Base-by-base conservation (phyloP, 2,329 filamentous ascomycete genomes). In the Pseudogymnoascus sp. region DNA sequence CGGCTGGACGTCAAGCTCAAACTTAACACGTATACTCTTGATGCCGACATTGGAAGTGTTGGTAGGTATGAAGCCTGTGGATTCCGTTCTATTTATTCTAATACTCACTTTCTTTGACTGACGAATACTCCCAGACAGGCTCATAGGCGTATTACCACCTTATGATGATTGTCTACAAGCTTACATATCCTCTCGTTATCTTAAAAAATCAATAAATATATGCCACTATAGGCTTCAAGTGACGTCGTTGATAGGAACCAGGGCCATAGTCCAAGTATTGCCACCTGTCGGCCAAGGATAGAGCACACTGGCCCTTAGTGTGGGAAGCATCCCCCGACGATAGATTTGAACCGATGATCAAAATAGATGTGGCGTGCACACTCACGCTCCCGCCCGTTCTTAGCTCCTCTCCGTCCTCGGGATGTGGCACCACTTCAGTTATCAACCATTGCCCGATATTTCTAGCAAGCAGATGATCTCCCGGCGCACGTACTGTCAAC, bases 381-480 rank as follows among this genome's bases (percentile, higher is more conserved):
- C 49, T 55, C 49, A 33, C 29, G 29, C 49, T 55, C 49, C 49
- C 49, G 49, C 26, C 29, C 49, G 49, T 55, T 14, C n/a, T 33
- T 55, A 55, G 49, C 55, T 31, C 26, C 26, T 39, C 38, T 60
- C 5, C 12, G 19, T 29, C 11, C 38, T 60, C 33, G 33, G 58
- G 58, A 60, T 60, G 58, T 41, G 33, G 38, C 38, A 41, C 38
- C 33, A 60, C 58, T 38, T 41, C 35, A 60, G 33, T 26, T 41
- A 39, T 41, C 4, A 38, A 38, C 26, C 58, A 31, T 60, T 41
- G 58, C 19, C 38, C 16, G 58, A 60, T 60, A 41, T 60, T 29
- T 60, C 19, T 14, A 39, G n/a, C 33, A 29, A 60, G n/a, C 58
- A 60, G 58, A 60, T 60, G 58, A 60, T 60, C 58, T 60, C 58